Evolutionary conservation across 495 filamentous ascomycete species (phyloP).

Genomic region (Xylaria venustula): DNA sequence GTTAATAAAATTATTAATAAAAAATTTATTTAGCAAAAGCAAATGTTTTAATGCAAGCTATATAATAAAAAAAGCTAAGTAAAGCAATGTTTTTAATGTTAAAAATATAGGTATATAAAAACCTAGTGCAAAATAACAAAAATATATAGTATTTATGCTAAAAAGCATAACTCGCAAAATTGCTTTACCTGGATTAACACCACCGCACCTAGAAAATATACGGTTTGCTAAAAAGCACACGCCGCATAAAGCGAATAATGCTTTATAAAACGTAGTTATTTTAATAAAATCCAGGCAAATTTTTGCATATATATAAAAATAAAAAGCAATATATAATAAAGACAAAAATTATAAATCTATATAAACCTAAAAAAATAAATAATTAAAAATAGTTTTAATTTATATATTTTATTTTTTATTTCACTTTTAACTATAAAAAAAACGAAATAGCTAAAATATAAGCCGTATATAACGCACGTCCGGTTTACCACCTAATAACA

Average conservation of each 20-base stretch:
- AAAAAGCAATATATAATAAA: background rate
- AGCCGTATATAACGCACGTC: too few relatives aligned
- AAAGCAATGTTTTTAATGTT: slow-evolving; percentile 23
- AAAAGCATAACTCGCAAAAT: slow-evolving; percentile 7
- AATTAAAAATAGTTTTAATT: too few relatives aligned
- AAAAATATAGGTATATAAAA: slow-evolving; percentile 25
- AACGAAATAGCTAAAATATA: too few relatives aligned
- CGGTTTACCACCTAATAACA: too few relatives aligned
- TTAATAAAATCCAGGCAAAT: background rate
- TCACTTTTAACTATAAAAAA: too few relatives aligned
- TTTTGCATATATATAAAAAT: background rate
- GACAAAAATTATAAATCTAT: background rate
- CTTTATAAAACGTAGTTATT: background rate
- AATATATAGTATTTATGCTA: slow-evolving; percentile 19
- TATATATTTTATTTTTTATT: too few relatives aligned
- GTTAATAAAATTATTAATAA: slow-evolving; percentile 11
- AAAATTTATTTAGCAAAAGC: slow-evolving; percentile 14
- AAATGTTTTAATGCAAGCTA: slow-evolving; percentile 18
- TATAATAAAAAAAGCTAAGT: slow-evolving; percentile 17
- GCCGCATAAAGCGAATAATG: background rate
- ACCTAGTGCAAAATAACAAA: slow-evolving; percentile 16
- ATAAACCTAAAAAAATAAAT: too few relatives aligned
- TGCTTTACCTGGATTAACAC: background rate
- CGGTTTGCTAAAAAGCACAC: background rate
- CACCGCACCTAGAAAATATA: background rate